Base-by-base conservation (phyloP, 2,329 filamentous ascomycete species). In the Canariomyces notabilis region DNA sequence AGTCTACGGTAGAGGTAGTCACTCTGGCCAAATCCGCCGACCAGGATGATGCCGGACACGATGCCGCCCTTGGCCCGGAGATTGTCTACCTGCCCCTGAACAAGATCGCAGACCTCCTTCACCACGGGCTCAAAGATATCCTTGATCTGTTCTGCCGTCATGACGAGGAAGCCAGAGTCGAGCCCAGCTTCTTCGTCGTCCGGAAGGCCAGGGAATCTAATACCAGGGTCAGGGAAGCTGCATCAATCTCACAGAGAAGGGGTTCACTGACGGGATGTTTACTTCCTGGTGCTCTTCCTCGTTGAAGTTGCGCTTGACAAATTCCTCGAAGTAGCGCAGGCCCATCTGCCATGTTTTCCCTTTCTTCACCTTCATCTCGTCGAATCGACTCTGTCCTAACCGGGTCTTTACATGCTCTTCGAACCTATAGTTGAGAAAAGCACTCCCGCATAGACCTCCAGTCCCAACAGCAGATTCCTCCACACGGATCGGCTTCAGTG, bases 261-360 rank as follows among this genome's bases (percentile, higher is more conserved):
- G 20, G 2, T 11, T 16, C 8, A 73, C 76, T 54, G 66, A 80
- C 76, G 86, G 86, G 4, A 90, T 77, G 48, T 89, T 89, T 48
- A 89, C 79, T 61, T 90, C 86, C 40, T 82, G 75, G 52, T 86
- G 79, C 59, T 89, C 85, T 37, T 88, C 84, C 57, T 87, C 83
- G 60, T 87, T 84, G 61, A 90, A 91, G 59, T 89, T 89, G 12
- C 87, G 77, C 67, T 91, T 91, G 12, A 91, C 85, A 61, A 88
- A 89, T 60, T 90, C 85, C 58, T 91, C 87, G 64, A 89, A 91
- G 60, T 89, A 89, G 45, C 80, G 77, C 41, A 90, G 69, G 2
- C 82, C 87, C 80, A 83, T 83, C 62, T 84, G 85, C 85, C 86
- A 90, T 1, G 83, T 87, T 65, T 87, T 89, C 3, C 77, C 77